Base-by-base conservation (phyloP, 2,329 filamentous ascomycete genomes). In the Mycosphaerelloides madeirae region DNA sequence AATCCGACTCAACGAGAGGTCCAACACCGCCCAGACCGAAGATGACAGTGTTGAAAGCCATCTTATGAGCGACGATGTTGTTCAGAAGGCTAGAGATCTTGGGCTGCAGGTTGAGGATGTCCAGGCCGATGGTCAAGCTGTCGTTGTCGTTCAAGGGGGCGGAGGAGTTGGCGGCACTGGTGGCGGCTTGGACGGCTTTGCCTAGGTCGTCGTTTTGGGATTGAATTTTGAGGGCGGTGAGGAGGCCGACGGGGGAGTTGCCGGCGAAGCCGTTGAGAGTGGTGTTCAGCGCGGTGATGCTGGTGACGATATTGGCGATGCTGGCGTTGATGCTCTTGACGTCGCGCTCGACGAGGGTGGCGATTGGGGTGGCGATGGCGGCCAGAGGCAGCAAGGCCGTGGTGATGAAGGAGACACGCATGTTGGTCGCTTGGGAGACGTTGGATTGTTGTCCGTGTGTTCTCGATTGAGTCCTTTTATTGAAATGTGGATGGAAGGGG, bases 241-340 rank as follows among this genome's bases (percentile, higher is more conserved):
- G 39, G 29, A 28, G 12, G 44, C 43, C 44, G 20, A 35, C 41
- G 29, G 43, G 43, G 9, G 22, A 25, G 22, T 25, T 25, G 36
- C 41, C 41, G 31, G 15, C 36, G 31, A 45, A 45, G 31, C 37
- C 41, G 35, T 43, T 43, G 34, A 43, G 29, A 16, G 39, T 43
- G 29, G 29, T 43, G 44, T 48, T 42, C 29, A 48, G 34, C 5
- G 32, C 15, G 34, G 44, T 48, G 39, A 48, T 43, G 29, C 43
- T 48, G 40, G 3, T n/a, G 9, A 38, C 12, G 36, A 48, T 43
- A 40, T 48, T 43, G 44, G 29, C 31, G 16, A 48, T 40, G 16
- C 40, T 41, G 18, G 37, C 29, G 33, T 22, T 36, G 20, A 48
- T 48, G 33, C 40, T 34, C 20, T 29, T 29, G 18, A 16, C 41